phyloP scores from a whole-genome alignment of 495 filamentous ascomycete species.

The Peziza echinospora region DNA sequence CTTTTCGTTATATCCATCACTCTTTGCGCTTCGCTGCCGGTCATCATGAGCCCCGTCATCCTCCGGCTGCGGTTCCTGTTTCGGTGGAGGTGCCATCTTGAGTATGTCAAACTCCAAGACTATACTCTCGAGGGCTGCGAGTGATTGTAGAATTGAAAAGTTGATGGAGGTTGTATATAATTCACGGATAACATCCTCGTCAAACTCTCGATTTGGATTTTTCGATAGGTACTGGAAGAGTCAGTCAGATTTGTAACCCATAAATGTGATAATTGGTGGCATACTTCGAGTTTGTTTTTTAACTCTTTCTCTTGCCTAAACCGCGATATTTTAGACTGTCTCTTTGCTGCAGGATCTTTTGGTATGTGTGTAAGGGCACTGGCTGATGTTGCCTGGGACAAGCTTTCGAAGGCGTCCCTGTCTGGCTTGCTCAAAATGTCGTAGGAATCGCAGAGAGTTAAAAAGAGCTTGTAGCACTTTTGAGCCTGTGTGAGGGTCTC shows the following conservation, averaged over 20 bases:
- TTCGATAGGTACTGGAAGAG: conserved; percentile 33
- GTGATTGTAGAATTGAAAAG: conserved; percentile 54
- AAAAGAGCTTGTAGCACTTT: conserved; percentile 49
- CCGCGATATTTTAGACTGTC: conserved; percentile 65
- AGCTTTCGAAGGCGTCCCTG: conserved; percentile 37
- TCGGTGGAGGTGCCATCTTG: conserved; percentile 39
- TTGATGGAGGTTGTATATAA: conserved; percentile 55
- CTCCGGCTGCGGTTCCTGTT: conserved; percentile 18
- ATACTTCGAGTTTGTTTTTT: conserved; percentile 57
- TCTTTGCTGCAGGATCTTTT: conserved; percentile 46
- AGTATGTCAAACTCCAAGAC: conserved; percentile 68
- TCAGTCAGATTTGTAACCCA: background rate
- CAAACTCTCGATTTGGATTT: conserved; percentile 25
- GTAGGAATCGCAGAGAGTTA: conserved; percentile 58
- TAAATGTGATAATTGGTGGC: background rate
- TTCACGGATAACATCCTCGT: conserved; percentile 58
- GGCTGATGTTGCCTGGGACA: background rate
- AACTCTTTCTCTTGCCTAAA: conserved; percentile 75
- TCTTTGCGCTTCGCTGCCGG: conserved; percentile 18
- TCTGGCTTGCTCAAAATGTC: conserved; percentile 44
- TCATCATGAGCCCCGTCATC: conserved; percentile 7
- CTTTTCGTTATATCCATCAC: conserved; percentile 49
- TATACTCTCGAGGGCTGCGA: conserved; percentile 65
- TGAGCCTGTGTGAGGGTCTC: conserved; percentile 37
- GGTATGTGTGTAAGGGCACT: conserved; percentile 5